These are phyloP conservation scores for Trichoderma sp. DNA, from an alignment of 2,329 filamentous ascomycete species.

Conservation along the genomic window DNA sequence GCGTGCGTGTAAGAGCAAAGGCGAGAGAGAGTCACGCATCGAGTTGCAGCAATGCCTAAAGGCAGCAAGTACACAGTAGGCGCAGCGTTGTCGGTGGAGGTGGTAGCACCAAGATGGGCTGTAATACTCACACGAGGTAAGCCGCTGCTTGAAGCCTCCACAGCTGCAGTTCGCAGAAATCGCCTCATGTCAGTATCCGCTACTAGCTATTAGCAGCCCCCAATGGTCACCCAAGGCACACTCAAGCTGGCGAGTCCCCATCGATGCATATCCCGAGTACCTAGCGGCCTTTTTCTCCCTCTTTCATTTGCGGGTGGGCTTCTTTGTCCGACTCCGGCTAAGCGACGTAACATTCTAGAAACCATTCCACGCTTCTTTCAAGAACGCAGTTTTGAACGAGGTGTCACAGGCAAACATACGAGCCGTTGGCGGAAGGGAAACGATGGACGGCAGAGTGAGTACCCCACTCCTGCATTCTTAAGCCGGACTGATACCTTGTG, in stretches of 20 bases:
- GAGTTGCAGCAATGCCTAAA: slow-evolving; percentile 1
- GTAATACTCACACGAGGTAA: not conserved
- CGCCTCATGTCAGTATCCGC: slow-evolving; percentile 16
- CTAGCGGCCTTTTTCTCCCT: not conserved
- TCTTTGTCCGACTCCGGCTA: slow-evolving; percentile 1
- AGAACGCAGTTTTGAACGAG: not conserved
- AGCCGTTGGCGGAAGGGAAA: slow-evolving; percentile 1
- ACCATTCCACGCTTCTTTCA: slow-evolving; percentile 1
- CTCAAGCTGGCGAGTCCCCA: not conserved
- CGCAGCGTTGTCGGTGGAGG: not conserved
- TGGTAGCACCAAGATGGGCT: not conserved
- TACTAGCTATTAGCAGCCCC: slow-evolving; percentile 5
- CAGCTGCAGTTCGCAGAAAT: slow-evolving; percentile 18
- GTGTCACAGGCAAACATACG: slow-evolving; percentile 3
- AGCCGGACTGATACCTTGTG: not conserved
- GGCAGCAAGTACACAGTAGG: not conserved
- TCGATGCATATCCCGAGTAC: slow-evolving; percentile 4
- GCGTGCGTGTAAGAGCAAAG: not conserved
- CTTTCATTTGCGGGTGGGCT: not conserved
- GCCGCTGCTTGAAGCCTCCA: not conserved
- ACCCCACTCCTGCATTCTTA: slow-evolving; percentile 5
- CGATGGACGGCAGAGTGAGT: not conserved
- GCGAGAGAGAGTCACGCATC: not conserved
- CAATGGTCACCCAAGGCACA: slow-evolving; percentile 9
- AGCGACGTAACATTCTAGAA: slow-evolving; percentile 22